Evolutionary conservation across 2,329 filamentous ascomycete species (phyloP).

Genomic region (Xylaria sp.): DNA sequence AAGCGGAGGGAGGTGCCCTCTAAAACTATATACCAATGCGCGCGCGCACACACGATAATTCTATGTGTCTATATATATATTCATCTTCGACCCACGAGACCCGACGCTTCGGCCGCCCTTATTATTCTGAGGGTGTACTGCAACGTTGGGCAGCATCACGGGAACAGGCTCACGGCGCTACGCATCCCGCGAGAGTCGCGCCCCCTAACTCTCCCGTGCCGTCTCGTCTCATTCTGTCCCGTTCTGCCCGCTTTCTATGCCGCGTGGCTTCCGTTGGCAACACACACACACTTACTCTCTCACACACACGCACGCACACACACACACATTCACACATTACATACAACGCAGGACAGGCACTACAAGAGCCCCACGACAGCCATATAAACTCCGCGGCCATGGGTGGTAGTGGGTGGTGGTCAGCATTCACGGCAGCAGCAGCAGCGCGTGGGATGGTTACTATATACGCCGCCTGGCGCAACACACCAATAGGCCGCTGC

Average conservation of each 20-base stretch:
- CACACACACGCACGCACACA: too few species aligned
- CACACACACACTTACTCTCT: too few species aligned
- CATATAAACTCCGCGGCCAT: background rate
- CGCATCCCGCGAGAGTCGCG: conserved; percentile 6
- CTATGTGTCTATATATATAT: background rate
- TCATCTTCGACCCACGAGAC: background rate
- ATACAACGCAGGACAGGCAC: background rate
- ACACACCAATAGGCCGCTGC: conserved; percentile 11
- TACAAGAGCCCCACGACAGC: background rate
- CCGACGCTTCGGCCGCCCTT: conserved; percentile 13
- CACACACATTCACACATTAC: too few species aligned
- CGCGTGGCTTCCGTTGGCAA: conserved; percentile 12
- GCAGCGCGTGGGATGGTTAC: conserved; percentile 9
- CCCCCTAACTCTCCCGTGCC: conserved; percentile 16
- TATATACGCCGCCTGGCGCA: background rate
- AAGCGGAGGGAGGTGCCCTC: background rate
- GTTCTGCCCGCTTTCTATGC: conserved; percentile 24
- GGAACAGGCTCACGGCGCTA: conserved; percentile 15
- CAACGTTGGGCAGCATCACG: conserved; percentile 5
- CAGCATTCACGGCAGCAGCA: conserved; percentile 13
- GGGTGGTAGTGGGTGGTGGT: conserved; percentile 24
- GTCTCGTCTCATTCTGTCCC: conserved; percentile 22
- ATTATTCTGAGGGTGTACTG: conserved; percentile 1
- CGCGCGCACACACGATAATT: conserved; percentile 1
- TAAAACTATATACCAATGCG: conserved; percentile 12